Conservation (phyloP, 441 rosid species). For the Aleurites moluccanus region DNA sequence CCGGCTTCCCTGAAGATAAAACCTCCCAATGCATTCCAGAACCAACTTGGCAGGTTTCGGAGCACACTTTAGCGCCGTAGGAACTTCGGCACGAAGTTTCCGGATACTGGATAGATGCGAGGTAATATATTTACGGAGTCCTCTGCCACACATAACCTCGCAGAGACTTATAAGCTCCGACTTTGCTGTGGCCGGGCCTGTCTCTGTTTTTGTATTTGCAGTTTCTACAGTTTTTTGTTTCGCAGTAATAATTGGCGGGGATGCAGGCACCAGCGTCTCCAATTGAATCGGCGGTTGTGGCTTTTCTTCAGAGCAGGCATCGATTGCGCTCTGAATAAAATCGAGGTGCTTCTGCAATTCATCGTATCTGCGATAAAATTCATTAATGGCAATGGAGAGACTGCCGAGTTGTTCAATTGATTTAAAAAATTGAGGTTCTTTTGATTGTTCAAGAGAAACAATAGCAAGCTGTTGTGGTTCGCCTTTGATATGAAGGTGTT, state of each 20-base stretch:
- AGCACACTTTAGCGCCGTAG: slow-evolving; percentile 48
- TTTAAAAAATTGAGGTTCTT: slow-evolving; percentile 31
- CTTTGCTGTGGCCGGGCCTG: background rate
- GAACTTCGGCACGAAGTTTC: slow-evolving; percentile 49
- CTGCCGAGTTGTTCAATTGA: slow-evolving; percentile 38
- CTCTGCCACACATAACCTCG: slow-evolving; percentile 49
- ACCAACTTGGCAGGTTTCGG: slow-evolving; percentile 62
- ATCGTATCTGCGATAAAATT: slow-evolving; percentile 44
- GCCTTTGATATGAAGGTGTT: slow-evolving; percentile 11
- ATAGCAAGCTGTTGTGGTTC: slow-evolving; percentile 15
- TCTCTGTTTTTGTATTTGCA: background rate
- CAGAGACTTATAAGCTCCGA: slow-evolving; percentile 43
- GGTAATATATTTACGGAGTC: slow-evolving; percentile 53
- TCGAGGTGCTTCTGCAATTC: slow-evolving; percentile 56
- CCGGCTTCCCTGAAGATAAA: slow-evolving; percentile 54
- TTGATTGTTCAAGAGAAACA: slow-evolving; percentile 4
- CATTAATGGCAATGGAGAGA: slow-evolving; percentile 40
- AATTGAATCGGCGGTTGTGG: background rate
- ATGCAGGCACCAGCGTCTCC: background rate
- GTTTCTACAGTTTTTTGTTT: slow-evolving; percentile 6
- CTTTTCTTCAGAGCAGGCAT: slow-evolving; percentile 29
- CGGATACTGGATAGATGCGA: slow-evolving; percentile 34
- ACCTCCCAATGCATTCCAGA: slow-evolving; percentile 66
- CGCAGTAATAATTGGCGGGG: slow-evolving; percentile 1
- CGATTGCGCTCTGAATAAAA: slow-evolving; percentile 44